Conservation (phyloP, 345 rosid genomes). For the Pistacia atlantica region DNA sequence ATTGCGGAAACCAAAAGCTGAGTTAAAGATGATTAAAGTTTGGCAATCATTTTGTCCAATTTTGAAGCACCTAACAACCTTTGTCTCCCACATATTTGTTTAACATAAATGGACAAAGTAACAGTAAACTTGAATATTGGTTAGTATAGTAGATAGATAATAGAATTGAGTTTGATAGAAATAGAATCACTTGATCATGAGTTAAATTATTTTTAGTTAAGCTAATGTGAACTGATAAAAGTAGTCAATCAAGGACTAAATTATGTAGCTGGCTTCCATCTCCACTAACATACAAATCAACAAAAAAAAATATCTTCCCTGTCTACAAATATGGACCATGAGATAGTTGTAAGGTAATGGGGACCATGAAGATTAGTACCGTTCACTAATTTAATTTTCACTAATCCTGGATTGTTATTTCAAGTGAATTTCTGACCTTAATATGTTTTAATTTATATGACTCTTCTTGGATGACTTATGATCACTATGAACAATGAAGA, state of each 20-base stretch:
- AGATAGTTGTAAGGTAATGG: neutral
- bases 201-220: neutral
- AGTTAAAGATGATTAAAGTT: slow-evolving; percentile 40
- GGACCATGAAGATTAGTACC: slow-evolving; percentile 2
- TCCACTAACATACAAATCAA: neutral
- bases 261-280: neutral
- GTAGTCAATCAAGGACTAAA: neutral
- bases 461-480: too few relatives aligned
- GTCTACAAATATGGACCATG: slow-evolving; percentile 2
- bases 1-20: slow-evolving; percentile 38
- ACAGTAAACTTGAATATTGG: neutral
- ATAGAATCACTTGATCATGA: neutral
- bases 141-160: too few relatives aligned
- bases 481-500: too few relatives aligned
- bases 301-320: slow-evolving; percentile 6
- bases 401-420: neutral
- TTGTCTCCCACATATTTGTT: slow-evolving; percentile 11
- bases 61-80: slow-evolving; percentile 34
- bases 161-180: neutral
- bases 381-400: neutral
- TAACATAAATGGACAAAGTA: neutral
- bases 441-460: neutral
- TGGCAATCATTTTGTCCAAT: slow-evolving; percentile 38
- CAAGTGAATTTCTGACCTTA: neutral
- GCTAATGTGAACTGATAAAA: too few relatives aligned